Percentiles rank a stretch among this genome's conserved stretches.
These are phyloP conservation scores for Monosporozyma yasuniensis DNA, from an alignment of 805 yeast species.

Conservation along the genomic window DNA sequence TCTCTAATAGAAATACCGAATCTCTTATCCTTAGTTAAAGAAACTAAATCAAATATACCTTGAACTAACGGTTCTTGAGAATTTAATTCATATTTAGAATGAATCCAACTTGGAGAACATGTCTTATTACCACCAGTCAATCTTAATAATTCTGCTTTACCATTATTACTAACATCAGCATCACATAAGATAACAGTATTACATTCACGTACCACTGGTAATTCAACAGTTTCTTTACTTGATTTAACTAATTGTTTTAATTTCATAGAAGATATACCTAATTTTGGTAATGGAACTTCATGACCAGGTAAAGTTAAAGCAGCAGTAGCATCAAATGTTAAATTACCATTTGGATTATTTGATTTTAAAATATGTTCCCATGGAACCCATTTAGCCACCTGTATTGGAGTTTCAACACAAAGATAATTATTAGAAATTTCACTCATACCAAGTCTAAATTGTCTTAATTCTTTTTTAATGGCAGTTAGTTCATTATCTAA, in stretches of 20 bases:
- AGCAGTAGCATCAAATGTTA: slow-evolving; percentile 57
- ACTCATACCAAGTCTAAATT: slow-evolving; percentile 63
- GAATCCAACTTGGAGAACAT: slow-evolving; percentile 78
- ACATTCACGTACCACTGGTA: slow-evolving; percentile 68
- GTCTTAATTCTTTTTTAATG: slow-evolving; percentile 47
- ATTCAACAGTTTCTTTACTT: slow-evolving; percentile 35
- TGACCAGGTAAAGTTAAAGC: slow-evolving; percentile 52
- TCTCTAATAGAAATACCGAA: slow-evolving; percentile 62
- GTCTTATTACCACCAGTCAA: slow-evolving; percentile 71
- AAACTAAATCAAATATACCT: slow-evolving; percentile 46
- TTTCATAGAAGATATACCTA: slow-evolving; percentile 62
- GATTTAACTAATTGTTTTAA: slow-evolving; percentile 51
- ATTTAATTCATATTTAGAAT: slow-evolving; percentile 59
- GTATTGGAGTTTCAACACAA: slow-evolving; percentile 64
- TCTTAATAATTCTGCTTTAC: slow-evolving; percentile 54
- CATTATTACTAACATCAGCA: slow-evolving; percentile 32
- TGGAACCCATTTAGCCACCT: slow-evolving; percentile 65
- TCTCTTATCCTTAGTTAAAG: slow-evolving; percentile 55
- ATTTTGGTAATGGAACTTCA: slow-evolving; percentile 66
- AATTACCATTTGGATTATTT: slow-evolving; percentile 57
- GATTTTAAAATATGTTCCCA: slow-evolving; percentile 53
- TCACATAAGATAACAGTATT: slow-evolving; percentile 60
- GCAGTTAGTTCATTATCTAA: slow-evolving; percentile 31
- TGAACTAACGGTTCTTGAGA: slow-evolving; percentile 35
- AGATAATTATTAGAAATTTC: slow-evolving; percentile 77